These are phyloP conservation scores for Immersiella caudata DNA, from an alignment of 495 filamentous ascomycete genomes.

Conservation along the genomic window DNA sequence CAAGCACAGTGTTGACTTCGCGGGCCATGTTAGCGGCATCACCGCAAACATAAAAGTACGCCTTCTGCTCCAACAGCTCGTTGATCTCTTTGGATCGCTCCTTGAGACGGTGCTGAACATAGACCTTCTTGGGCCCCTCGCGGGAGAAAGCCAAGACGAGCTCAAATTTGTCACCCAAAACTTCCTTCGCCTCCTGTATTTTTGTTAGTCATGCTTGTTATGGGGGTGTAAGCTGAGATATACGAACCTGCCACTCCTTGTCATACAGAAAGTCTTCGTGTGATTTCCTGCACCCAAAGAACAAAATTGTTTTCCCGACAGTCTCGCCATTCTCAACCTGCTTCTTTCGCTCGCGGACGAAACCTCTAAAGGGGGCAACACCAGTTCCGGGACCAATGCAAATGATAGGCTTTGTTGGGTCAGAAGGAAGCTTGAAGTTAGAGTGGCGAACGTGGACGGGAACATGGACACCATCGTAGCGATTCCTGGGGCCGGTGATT, in stretches of 20 bases:
- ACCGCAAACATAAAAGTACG: conserved; percentile 97
- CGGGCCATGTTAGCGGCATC: conserved; percentile 98
- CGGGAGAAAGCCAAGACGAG: conserved; percentile 93
- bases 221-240: background rate
- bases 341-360: conserved; percentile 89
- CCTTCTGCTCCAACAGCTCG: conserved; percentile 80
- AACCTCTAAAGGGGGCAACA: conserved; percentile 94
- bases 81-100: conserved; percentile 84
- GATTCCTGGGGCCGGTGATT: conserved; percentile 89
- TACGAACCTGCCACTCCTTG: conserved; percentile 88
- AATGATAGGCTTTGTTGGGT: conserved; percentile 90
- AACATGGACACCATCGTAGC: conserved; percentile 94
- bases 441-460: conserved; percentile 96
- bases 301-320: conserved; percentile 87
- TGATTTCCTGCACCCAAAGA: conserved; percentile 88
- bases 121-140: conserved; percentile 83
- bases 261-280: conserved; percentile 91
- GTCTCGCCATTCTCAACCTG: conserved; percentile 77
- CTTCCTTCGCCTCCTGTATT: conserved; percentile 72
- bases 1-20: conserved; percentile 86
- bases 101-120: conserved; percentile 91
- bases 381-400: conserved; percentile 96
- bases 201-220: conserved; percentile 11
- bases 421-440: conserved; percentile 98
- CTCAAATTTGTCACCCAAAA: conserved; percentile 83